Conservation (phyloP, 2,329 filamentous ascomycete species). For the Aspergillus clavatus region DNA sequence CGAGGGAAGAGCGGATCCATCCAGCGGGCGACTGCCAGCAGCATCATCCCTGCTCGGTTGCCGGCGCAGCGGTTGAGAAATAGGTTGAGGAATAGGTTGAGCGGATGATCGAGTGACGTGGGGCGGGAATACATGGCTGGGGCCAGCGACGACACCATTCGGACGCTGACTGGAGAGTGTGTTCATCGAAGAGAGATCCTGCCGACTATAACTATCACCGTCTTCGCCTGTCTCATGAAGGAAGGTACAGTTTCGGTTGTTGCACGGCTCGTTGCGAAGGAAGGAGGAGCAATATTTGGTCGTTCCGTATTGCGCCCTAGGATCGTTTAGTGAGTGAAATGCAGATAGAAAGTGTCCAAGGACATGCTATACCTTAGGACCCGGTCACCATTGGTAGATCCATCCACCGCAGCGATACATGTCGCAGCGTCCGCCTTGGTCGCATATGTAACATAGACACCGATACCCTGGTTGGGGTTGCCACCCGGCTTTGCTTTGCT, state of each 20-base stretch:
- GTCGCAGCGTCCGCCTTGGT: constrained; percentile 81
- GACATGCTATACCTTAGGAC: constrained; percentile 64
- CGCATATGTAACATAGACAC: constrained; percentile 97
- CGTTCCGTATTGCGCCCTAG: constrained; percentile 70
- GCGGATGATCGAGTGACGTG: constrained; percentile 46
- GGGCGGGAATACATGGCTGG: constrained; percentile 28
- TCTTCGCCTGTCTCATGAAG: constrained; percentile 97
- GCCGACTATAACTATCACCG: constrained; percentile 90
- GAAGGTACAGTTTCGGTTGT: constrained; percentile 96
- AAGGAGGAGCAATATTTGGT: constrained; percentile 99
- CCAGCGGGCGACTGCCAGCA: constrained; percentile 54
- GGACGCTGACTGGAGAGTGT: constrained; percentile 72
- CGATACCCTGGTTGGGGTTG: constrained; percentile 73
- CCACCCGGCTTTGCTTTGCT: constrained; percentile 82
- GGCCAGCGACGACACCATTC: constrained; percentile 22
- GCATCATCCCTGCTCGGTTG: constrained; percentile 71
- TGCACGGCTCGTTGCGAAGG: constrained; percentile 87
- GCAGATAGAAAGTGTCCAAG: no score
- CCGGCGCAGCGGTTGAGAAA: constrained; percentile 60
- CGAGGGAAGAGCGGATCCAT: constrained; percentile 85
- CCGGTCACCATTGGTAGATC: constrained; percentile 84
- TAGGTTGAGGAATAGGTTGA: constrained; percentile 50
- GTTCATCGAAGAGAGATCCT: constrained; percentile 92
- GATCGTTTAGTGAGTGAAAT: constrained; percentile 4
- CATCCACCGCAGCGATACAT: constrained; percentile 89